These are phyloP conservation scores for Helminthosporium solani DNA, from an alignment of 2,329 filamentous ascomycete genomes.

Conservation along the genomic window DNA sequence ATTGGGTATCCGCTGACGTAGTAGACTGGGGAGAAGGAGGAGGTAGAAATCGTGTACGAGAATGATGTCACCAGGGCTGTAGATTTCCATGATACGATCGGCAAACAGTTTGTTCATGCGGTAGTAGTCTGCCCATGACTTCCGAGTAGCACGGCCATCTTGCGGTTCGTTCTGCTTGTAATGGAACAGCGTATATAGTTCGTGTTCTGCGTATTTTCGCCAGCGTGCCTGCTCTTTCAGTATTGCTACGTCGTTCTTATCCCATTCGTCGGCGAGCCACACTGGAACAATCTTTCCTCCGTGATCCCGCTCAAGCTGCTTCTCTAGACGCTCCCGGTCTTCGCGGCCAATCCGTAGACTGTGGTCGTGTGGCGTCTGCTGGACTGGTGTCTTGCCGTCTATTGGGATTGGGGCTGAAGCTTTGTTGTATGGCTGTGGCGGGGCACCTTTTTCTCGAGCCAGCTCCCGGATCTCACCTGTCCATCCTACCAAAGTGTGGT, in stretches of 20 bases:
- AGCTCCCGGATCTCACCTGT: slow-evolving; percentile 68
- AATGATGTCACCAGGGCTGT: slow-evolving; percentile 89
- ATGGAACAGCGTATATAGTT: slow-evolving; percentile 90
- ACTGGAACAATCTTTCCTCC: slow-evolving; percentile 81
- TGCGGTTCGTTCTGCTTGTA: slow-evolving; percentile 93
- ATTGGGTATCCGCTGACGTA: slow-evolving; percentile 81
- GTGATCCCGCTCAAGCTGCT: slow-evolving; percentile 69
- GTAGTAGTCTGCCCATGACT: slow-evolving; percentile 90
- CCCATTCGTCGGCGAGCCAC: slow-evolving; percentile 79
- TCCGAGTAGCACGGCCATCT: slow-evolving; percentile 76
- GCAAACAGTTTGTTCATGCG: slow-evolving; percentile 92
- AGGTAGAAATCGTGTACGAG: slow-evolving; percentile 95
- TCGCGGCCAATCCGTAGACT: slow-evolving; percentile 69
- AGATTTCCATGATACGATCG: slow-evolving; percentile 81
- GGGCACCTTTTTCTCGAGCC: slow-evolving; percentile 29
- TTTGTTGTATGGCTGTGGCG: slow-evolving; percentile 62
- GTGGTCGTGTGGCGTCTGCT: slow-evolving; percentile 62
- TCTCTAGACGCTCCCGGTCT: slow-evolving; percentile 72
- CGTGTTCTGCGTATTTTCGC: slow-evolving; percentile 87
- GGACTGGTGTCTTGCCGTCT: slow-evolving; percentile 58
- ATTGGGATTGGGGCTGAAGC: slow-evolving; percentile 79
- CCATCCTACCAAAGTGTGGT: slow-evolving; percentile 91
- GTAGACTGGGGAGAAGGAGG: slow-evolving; percentile 81
- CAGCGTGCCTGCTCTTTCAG: slow-evolving; percentile 83
- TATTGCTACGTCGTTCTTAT: slow-evolving; percentile 67